phyloP scores from a whole-genome alignment of 2,329 filamentous ascomycete genomes.

The Alternaria tenuissima region DNA sequence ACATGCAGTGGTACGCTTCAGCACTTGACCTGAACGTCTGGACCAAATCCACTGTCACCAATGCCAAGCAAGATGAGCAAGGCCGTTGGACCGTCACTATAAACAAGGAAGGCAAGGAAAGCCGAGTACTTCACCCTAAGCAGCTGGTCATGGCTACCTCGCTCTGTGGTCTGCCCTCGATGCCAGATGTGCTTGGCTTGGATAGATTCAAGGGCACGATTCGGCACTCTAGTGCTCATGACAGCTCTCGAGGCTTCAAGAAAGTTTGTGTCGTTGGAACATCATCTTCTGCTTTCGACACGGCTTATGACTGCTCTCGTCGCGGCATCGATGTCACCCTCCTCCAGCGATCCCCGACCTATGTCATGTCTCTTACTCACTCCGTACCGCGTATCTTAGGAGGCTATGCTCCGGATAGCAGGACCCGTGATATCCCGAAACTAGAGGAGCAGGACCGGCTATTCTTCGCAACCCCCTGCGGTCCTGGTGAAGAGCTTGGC shows the following conservation, averaged over 20 bases:
- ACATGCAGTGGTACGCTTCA: conserved; percentile 43
- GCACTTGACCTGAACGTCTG: conserved; percentile 16
- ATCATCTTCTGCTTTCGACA: conserved; percentile 74
- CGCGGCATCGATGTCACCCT: conserved; percentile 73
- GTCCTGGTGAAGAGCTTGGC: conserved; percentile 14
- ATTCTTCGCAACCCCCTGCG: conserved; percentile 13
- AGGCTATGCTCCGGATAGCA: conserved; percentile 9
- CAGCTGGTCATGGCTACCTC: conserved; percentile 17
- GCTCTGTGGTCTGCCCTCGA: conserved; percentile 17
- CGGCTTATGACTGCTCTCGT: conserved; percentile 71
- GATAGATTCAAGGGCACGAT: conserved; percentile 66
- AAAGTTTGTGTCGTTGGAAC: conserved; percentile 71
- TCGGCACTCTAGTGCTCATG: conserved; percentile 59
- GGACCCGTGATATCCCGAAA: conserved; percentile 7
- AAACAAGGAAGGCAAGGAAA: conserved; percentile 12
- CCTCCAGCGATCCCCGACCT: conserved; percentile 71
- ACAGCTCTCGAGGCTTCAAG: conserved; percentile 58
- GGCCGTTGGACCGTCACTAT: conserved; percentile 10
- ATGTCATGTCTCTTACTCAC: conserved; percentile 60
- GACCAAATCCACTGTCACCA: conserved; percentile 6
- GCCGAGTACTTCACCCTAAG: conserved; percentile 11
- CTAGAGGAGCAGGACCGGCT: conserved; percentile 13
- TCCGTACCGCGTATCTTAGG: conserved; percentile 15
- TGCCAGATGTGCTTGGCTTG: conserved; percentile 55
- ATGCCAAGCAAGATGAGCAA: conserved; percentile 10